These are phyloP conservation scores for Alternaria gaisen DNA, from an alignment of 2,329 filamentous ascomycete species.

Conservation along the genomic window DNA sequence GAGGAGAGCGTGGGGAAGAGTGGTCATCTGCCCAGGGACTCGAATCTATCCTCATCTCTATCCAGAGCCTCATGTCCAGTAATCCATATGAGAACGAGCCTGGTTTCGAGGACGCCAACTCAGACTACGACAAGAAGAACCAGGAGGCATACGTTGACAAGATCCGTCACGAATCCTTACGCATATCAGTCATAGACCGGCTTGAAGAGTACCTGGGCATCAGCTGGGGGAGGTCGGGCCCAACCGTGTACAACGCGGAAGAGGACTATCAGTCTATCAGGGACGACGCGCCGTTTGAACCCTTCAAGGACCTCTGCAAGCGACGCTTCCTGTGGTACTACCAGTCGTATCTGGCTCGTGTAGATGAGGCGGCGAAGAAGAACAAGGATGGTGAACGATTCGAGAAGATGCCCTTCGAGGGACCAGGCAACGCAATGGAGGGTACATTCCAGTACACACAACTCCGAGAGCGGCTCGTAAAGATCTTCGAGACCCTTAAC, in stretches of 20 bases:
- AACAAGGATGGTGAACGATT: constrained; percentile 73
- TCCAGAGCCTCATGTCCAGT: constrained; percentile 92
- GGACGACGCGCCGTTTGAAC: constrained; percentile 75
- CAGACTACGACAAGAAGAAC: constrained; percentile 73
- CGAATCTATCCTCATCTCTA: constrained; percentile 92
- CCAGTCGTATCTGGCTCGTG: constrained; percentile 79
- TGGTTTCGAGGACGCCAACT: constrained; percentile 81
- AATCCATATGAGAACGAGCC: constrained; percentile 98
- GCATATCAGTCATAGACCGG: constrained; percentile 85
- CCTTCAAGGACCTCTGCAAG: constrained; percentile 91
- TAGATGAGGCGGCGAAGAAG: constrained; percentile 70
- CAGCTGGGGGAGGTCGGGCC: constrained; percentile 49
- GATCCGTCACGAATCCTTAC: constrained; percentile 90
- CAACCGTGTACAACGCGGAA: constrained; percentile 61
- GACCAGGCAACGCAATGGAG: constrained; percentile 78
- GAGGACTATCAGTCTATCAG: constrained; percentile 56
- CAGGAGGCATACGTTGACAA: constrained; percentile 82
- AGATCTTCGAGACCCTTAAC: constrained; percentile 75
- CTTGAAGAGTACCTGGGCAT: constrained; percentile 82
- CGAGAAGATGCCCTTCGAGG: constrained; percentile 87
- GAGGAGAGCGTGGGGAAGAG: constrained; percentile 86
- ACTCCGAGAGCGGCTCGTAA: constrained; percentile 72
- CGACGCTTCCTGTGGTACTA: constrained; percentile 96
- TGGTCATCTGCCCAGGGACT: constrained; percentile 97
- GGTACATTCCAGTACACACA: constrained; percentile 84